A percentile compares a stretch with the other conserved stretches of the same genome.
Evolutionary conservation across 2,329 filamentous ascomycete genomes (phyloP).

Genomic region (Blastomyces emzantsi): DNA sequence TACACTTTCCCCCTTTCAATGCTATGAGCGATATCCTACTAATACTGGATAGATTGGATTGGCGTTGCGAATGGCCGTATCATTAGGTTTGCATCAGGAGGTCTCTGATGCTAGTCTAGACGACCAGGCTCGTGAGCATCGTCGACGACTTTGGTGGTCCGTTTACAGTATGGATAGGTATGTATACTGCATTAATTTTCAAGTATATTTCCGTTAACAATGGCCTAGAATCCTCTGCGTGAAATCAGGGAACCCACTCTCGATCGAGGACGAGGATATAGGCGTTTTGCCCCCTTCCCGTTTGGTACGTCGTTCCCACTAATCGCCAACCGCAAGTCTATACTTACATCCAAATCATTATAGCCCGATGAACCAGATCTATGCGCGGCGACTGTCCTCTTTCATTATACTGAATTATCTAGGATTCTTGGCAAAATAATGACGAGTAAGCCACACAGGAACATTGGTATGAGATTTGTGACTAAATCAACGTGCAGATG

Average conservation of each 20-base stretch:
- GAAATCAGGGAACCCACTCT: constrained; percentile 48
- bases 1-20: not conserved
- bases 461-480: not conserved
- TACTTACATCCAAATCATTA: constrained; percentile 11
- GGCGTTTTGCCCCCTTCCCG: constrained; percentile 33
- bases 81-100: constrained; percentile 49
- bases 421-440: constrained; percentile 45
- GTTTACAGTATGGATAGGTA: constrained; percentile 47
- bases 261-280: constrained; percentile 48
- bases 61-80: constrained; percentile 50
- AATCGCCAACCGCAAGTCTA: constrained; percentile 14
- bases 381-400: constrained; percentile 42
- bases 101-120: constrained; percentile 34
- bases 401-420: constrained; percentile 46
- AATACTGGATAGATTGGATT: constrained; percentile 36
- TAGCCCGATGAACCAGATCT: constrained; percentile 30
- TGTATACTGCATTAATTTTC: not conserved
- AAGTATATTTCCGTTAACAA: constrained; percentile 5
- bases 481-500: constrained; percentile 25
- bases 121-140: constrained; percentile 39
- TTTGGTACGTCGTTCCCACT: constrained; percentile 19
- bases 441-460: constrained; percentile 21
- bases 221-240: constrained; percentile 39
- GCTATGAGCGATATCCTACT: constrained; percentile 7
- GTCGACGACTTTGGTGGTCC: constrained; percentile 49